Evolutionary conservation across 495 filamentous ascomycete species (phyloP), one percentile per base, ranked within the genome.

Genomic region (Podospora bellae-mahoneyi): DNA sequence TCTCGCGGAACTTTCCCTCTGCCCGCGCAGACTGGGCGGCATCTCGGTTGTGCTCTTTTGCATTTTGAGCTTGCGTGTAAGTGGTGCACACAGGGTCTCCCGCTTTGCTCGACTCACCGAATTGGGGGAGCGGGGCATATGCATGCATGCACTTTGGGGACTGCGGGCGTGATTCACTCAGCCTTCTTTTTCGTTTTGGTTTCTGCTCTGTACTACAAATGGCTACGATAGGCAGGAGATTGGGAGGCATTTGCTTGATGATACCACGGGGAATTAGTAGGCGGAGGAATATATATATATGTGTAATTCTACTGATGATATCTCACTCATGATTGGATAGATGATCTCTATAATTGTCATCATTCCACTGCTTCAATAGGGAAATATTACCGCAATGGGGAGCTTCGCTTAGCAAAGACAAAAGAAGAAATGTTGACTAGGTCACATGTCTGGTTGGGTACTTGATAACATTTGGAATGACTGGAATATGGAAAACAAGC

Each of bases 51-150:
- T 48, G 39, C 39, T 19, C 23, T 58, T 58, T 58, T 58, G 55
- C 55, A 20, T 58, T 58, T 58, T 58, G 15, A 19, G 55, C 2
- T 9, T 19, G 55, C 30, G n/a, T 19, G 16, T 26, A 26, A 58
- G n/a, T 58, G 39, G 39, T 48, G 39, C 39, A 48, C 39, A 13
- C 39, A 13, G 39, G 13, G 39, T 23, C 23, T 58, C n/a, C 19
- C 5, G 54, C 54, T 23, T 57, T 18, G 16, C 54, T 57, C 54
- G 15, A 7, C 23, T 19, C 55, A 20, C 55, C 55, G n/a, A 58
- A 58, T 58, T n/a, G 55, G 55, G 54, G 55, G 23, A 58, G 55
- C 55, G 55, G 55, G 55, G 55, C 55, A 20, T 58, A 26, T 48
- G 39, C 39, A 48, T 48, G 39, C 39, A 48, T 48, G 39, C 39